Evolutionary conservation across 2,329 filamentous ascomycete genomes (phyloP), one percentile per base, ranked within the genome.

Genomic region (Cladosporium oxysporum): DNA sequence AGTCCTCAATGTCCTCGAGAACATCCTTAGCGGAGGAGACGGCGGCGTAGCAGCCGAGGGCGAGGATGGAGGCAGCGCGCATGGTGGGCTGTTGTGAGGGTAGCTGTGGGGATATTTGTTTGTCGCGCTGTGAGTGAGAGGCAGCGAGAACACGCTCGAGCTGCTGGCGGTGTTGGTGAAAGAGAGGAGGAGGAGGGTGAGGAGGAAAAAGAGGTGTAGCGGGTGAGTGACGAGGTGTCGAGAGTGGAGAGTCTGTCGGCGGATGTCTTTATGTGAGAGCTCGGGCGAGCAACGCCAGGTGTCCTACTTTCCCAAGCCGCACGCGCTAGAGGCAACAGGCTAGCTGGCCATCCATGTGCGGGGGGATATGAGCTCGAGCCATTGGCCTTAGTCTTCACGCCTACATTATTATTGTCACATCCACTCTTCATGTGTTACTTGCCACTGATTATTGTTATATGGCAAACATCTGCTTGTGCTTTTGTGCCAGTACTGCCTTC

Each of bases 1-100:
- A 71, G 74, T 85, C 84, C 77, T 90, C 86, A 66, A 84, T 83
- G 71, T 91, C 88, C 70, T 91, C 90, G 70, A 88, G 87, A 71
- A 88, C 85, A 76, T 89, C 89, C 72, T 88, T 87, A 78, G 88
- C 86, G 71, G 89, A 90, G 76, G 91, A 88, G 75, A 91, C 90
- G 78, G 91, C 85, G 75, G 85, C 90, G 76, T 90, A 84, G 75
- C 88, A 79, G 71, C 85, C 86, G 72, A 90, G 87, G 72, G 90
- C 90, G 75, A 92, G 87, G 76, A 90, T 87, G 79, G 90, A 84
- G 82, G 91, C 90, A 82, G 96, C 88, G 88, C 90, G 92, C 92
- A 96, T 96, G 77, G 47, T 66, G 37, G 52, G 52, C 52, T 55
- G 52, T 55, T 55, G 52, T 55, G 52, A 21, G 28, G 28, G 28